Evolutionary conservation across 257 asterid genomes (phyloP).

Genomic region (Primulina tabacum): DNA sequence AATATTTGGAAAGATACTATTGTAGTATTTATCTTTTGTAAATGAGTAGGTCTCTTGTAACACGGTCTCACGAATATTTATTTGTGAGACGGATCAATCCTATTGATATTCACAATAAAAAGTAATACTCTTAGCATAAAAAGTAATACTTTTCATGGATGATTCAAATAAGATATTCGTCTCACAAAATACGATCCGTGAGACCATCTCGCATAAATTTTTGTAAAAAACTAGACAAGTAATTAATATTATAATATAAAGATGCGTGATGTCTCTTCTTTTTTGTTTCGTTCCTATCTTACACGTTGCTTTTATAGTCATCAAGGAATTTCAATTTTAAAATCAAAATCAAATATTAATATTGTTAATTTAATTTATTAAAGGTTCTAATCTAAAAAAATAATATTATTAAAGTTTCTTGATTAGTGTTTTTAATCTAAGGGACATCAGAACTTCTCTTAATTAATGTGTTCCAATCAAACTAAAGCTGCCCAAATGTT

Average conservation of each 20-base stretch:
- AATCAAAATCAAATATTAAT: constrained; percentile 15
- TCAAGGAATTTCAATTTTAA: constrained; percentile 30
- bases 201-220: no score
- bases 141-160: no score
- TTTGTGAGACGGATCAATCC: no score
- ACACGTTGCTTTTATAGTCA: constrained; percentile 26
- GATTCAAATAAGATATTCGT: no score
- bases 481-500: neutral
- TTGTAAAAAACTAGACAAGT: neutral
- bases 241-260: no score
- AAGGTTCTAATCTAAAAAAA: neutral
- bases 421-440: constrained; percentile 29
- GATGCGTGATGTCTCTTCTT: neutral
- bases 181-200: no score
- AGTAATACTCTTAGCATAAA: no score
- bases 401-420: constrained; percentile 5
- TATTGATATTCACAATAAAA: no score
- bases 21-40: neutral
- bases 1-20: no score
- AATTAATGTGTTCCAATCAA: constrained; percentile 14
- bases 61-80: no score
- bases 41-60: no score
- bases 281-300: no score
- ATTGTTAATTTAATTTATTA: neutral
- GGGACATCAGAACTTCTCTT: neutral